Base-by-base conservation (phyloP, 345 rosid genomes). In the Carallia pectinifolia region DNA sequence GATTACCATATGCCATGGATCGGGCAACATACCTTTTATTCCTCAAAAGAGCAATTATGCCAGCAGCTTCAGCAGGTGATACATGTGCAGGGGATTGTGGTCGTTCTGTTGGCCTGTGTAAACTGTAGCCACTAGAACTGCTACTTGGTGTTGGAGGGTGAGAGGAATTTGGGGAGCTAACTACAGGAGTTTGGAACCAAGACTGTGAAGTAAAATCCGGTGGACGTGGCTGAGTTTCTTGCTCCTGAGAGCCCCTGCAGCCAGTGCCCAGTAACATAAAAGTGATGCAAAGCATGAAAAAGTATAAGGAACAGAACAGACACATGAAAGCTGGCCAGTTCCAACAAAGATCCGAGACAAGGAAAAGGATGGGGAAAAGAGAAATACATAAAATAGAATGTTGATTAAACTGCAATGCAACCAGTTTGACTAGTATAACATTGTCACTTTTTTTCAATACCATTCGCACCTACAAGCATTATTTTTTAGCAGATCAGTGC, bases 1-100 rank as follows among this genome's bases (percentile, higher is more conserved):
- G 16, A 53, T 6, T n/a, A n/a, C 19, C 29, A n/a, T n/a, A 60
- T 2, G 39, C 47, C 37, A 50, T 10, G 31, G 33, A 67, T 9
- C 53, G 74, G 47, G 29, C 2, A 7, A n/a, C 58, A 64, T 59
- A 93, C 98, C 92, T 89, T 82, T 84, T 91, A 74, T 88, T 89
- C 76, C 85, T 93, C 74, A 91, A 82, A 39, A 66, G 77, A 1
- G 90, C 58, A 64, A 91, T 81, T 66, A 89, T 78, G 47, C 87
- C 87, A 0, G 92, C 91, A 39, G 92, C 89, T 81, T 89, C 98
- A 69, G 87, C 70, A 9, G 96, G 98, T 4, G 97, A 83, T 66
- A 83, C 93, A 76, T 82, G 85, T 8, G 90, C 64, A 3, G 86
- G 83, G 50, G 88, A 70, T 38, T 79, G 95, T 3, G 79, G 69